These are phyloP conservation scores for Asterella californica DNA, from an alignment of 225 moss, liverwort and hornwort genomes.

Conservation along the genomic window DNA sequence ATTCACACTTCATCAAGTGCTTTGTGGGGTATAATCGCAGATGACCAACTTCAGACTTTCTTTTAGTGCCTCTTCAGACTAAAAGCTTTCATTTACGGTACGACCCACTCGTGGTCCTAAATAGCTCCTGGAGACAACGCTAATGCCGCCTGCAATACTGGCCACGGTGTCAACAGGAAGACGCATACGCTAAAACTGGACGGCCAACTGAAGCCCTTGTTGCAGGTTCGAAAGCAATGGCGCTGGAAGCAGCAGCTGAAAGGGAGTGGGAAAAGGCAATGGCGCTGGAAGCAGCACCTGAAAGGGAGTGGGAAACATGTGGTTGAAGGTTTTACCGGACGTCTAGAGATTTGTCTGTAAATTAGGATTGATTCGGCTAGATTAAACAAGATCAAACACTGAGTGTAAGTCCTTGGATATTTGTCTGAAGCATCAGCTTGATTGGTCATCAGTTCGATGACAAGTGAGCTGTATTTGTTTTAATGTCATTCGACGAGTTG, in stretches of 20 bases:
- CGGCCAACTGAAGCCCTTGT: conserved; percentile 42
- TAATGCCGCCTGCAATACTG: neutral
- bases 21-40: too few species aligned
- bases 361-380: too few species aligned
- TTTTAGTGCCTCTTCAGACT: neutral
- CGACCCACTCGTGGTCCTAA: neutral
- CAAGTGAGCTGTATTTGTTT: neutral
- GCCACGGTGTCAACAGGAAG: conserved; percentile 34
- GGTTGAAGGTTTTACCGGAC: too few species aligned
- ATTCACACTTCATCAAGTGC: neutral
- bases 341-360: too few species aligned
- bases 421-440: neutral
- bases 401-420: neutral
- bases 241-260: conserved; percentile 35
- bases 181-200: conserved; percentile 51
- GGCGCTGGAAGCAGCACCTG: too few species aligned
- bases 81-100: neutral
- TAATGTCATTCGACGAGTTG: too few species aligned
- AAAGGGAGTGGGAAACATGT: too few species aligned
- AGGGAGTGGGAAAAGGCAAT: neutral
- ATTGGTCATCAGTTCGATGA: conserved; percentile 3
- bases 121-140: neutral
- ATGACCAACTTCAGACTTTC: too few species aligned
- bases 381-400: neutral
- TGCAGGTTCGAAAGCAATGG: conserved; percentile 39